phyloP scores from a whole-genome alignment of 176 grass and related monocot species.

The Typha latifolia region DNA sequence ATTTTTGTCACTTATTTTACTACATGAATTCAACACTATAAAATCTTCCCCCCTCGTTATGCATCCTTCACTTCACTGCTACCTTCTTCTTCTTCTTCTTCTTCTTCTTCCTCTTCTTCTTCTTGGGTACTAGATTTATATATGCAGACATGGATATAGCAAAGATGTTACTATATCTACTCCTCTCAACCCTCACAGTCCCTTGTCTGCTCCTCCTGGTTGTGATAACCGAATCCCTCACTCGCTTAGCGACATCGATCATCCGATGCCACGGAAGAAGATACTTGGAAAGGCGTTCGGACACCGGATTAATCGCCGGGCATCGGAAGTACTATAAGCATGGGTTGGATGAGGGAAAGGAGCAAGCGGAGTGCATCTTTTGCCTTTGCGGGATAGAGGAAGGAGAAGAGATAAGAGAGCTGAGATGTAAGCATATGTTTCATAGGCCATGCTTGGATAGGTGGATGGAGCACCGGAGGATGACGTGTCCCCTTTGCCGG shows the following conservation, averaged over 20 bases:
- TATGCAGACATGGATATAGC: conserved; percentile 17
- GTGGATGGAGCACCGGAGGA: conserved; percentile 21
- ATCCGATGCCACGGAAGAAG: not conserved
- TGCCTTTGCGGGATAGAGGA: conserved; percentile 31
- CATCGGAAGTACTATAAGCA: conserved; percentile 11
- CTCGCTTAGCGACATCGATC: conserved; percentile 19
- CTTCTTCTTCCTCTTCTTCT: too few species aligned
- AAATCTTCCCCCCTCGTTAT: too few species aligned
- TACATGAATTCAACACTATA: too few species aligned
- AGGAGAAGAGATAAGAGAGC: conserved; percentile 33
- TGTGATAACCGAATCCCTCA: conserved; percentile 18
- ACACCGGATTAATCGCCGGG: conserved; percentile 24
- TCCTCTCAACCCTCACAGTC: conserved; percentile 24
- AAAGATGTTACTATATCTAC: conserved; percentile 8
- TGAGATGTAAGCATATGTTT: conserved; percentile 39
- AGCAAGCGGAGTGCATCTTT: conserved; percentile 26
- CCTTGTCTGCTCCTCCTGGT: conserved; percentile 34
- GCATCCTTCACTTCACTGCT: too few species aligned
- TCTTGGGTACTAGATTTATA: too few species aligned
- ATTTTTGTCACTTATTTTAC: too few species aligned
- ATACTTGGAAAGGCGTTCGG: conserved; percentile 7
- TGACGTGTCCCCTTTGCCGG: too few species aligned
- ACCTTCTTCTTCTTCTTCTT: too few species aligned
- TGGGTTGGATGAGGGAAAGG: too few species aligned
- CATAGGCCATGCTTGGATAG: conserved; percentile 40